Conservation (phyloP, 2,329 filamentous ascomycete species). For the Botryotinia calthae region DNA sequence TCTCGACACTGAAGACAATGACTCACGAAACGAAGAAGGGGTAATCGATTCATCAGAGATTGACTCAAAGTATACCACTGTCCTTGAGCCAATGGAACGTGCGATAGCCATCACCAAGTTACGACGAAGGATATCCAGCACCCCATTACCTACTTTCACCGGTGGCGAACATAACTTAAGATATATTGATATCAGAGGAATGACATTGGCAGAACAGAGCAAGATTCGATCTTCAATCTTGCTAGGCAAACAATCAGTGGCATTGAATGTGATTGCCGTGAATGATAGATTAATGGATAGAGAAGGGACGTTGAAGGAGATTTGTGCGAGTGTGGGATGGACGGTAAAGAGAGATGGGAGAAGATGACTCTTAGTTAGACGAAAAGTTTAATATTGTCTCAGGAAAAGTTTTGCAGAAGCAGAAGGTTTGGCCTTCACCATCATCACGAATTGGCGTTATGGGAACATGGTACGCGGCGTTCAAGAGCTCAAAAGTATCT, state of each 20-base stretch:
- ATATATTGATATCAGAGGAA: constrained; percentile 24
- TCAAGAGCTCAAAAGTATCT: constrained; percentile 11
- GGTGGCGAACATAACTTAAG: constrained; percentile 1
- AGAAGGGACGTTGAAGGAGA: constrained; percentile 14
- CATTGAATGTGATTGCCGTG: constrained; percentile 24
- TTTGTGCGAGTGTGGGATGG: constrained; percentile 20
- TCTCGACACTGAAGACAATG: constrained; percentile 13
- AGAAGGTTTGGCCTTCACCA: neutral
- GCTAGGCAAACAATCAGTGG: constrained; percentile 23
- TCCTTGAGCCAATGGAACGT: constrained; percentile 24
- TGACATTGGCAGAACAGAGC: constrained; percentile 24
- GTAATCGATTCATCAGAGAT: constrained; percentile 11
- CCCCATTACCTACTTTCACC: neutral
- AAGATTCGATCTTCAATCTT: constrained; percentile 25
- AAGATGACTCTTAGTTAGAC: constrained; percentile 16
- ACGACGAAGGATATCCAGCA: constrained; percentile 21
- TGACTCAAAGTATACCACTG: constrained; percentile 14
- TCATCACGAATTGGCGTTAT: neutral
- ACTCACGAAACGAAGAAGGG: neutral
- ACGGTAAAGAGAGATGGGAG: constrained; percentile 18
- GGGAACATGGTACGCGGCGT: neutral
- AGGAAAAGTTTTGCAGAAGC: neutral
- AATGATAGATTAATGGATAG: constrained; percentile 18
- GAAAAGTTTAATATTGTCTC: neutral
- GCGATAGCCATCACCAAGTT: constrained; percentile 29